These are phyloP conservation scores for Nannochloris sp. DNA, from an alignment of 139 green algal genomes.

Conservation along the genomic window DNA sequence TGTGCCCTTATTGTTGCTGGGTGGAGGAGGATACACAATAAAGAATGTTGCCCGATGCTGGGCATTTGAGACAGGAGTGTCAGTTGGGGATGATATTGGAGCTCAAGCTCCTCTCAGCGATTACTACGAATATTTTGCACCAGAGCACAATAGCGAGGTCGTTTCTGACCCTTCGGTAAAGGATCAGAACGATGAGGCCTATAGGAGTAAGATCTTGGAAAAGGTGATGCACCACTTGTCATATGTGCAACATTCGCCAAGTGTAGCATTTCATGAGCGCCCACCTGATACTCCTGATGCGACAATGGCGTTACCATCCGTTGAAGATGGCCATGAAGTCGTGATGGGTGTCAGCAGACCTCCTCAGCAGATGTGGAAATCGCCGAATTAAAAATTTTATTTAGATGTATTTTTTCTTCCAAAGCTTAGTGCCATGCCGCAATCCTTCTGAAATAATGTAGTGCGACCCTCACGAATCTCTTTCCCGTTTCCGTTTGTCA, in stretches of 20 bases:
- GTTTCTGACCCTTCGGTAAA: conserved; percentile 5
- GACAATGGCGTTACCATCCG: not conserved
- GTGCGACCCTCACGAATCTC: not conserved
- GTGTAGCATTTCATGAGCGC: conserved; percentile 34
- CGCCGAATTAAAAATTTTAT: not conserved
- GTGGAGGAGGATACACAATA: conserved; percentile 95
- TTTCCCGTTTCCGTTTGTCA: conserved; percentile 15
- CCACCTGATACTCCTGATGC: conserved; percentile 20
- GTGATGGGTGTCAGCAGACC: not conserved
- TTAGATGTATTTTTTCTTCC: conserved; percentile 2
- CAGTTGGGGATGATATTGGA: conserved; percentile 45
- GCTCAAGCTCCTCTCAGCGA: conserved; percentile 78
- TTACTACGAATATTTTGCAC: conserved; percentile 82
- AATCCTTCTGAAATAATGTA: conserved; percentile 4
- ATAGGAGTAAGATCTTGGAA: conserved; percentile 35
- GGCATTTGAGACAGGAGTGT: conserved; percentile 82
- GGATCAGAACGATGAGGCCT: conserved; percentile 40
- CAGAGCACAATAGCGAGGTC: conserved; percentile 41
- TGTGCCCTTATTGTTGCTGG: conserved; percentile 55
- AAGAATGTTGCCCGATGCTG: conserved; percentile 93
- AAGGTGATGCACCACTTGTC: conserved; percentile 18
- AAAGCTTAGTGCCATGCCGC: not conserved
- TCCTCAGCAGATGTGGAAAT: not conserved
- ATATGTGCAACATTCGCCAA: conserved; percentile 14
- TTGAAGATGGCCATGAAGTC: not conserved